Percentiles rank a stretch among this genome's conserved stretches.
These are phyloP conservation scores for Xanthoparmelia taractica DNA, from an alignment of 495 filamentous ascomycete species.

Conservation along the genomic window DNA sequence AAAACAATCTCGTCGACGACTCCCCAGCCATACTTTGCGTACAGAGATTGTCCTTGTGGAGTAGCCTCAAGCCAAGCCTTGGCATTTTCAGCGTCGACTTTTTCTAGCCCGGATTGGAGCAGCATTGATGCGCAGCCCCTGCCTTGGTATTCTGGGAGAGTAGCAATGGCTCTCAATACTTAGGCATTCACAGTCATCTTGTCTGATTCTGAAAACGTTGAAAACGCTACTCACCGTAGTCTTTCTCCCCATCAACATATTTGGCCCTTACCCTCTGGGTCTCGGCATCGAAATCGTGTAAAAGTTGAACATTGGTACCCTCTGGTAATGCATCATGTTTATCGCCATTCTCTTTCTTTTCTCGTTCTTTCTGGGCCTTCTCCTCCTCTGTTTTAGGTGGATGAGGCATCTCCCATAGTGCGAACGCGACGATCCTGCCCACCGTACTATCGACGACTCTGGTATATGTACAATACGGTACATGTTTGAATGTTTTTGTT, in stretches of 20 bases:
- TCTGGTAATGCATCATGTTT: background rate
- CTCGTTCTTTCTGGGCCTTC: background rate
- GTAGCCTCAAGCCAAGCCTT: slow-evolving; percentile 33
- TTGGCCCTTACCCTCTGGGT: slow-evolving; percentile 17
- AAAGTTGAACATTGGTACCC: slow-evolving; percentile 11
- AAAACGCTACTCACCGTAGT: slow-evolving; percentile 19
- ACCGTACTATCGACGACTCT: slow-evolving; percentile 10
- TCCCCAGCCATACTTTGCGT: slow-evolving; percentile 34
- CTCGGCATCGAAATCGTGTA: slow-evolving; percentile 17
- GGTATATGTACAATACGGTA: slow-evolving; percentile 7
- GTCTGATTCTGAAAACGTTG: background rate
- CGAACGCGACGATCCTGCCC: slow-evolving; percentile 10
- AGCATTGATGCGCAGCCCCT: slow-evolving; percentile 31
- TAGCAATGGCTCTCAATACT: slow-evolving; percentile 24
- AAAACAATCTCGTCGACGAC: slow-evolving; percentile 28
- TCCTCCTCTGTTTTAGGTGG: slow-evolving; percentile 1
- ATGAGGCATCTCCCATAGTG: slow-evolving; percentile 14
- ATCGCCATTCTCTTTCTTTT: background rate
- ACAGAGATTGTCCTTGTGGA: slow-evolving; percentile 28
- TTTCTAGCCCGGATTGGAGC: slow-evolving; percentile 27
- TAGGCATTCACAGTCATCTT: background rate
- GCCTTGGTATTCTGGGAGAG: slow-evolving; percentile 34
- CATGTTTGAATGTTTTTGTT: background rate
- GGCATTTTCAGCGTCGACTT: slow-evolving; percentile 28
- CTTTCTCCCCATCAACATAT: slow-evolving; percentile 18